Base-by-base conservation (phyloP, 1,284 basidiomycete species). In the Cutaneotrichosporon sp. region DNA sequence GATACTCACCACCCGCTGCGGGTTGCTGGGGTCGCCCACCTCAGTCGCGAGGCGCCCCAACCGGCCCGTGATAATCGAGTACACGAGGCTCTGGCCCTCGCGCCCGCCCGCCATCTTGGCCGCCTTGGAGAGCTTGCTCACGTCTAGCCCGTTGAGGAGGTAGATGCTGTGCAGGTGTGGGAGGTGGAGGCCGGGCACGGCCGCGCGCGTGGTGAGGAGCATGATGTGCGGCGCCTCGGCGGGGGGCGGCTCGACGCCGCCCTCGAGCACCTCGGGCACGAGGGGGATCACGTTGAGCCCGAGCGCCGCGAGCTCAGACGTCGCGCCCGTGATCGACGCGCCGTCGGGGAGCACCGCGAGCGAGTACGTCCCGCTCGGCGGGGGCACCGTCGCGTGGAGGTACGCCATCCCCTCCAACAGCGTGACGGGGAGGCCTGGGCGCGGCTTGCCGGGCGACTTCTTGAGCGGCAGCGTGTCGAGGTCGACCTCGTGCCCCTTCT, bases 171-270 rank as follows among this genome's bases (percentile, higher is more conserved):
- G 69, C 13, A 75, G 60, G 14, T 60, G 25, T 0, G 65, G 60
- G 1, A 75, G 60, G 58, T 75, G 71, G 16, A 75, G 51, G 1
- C 73, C 73, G 1, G 72, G 58, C 3, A 73, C 57, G 9, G 65
- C 60, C 1, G 68, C 65, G 34, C 73, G 59, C 18, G 58, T 59
- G 2, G 68, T 56, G 9, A 73, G 36, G 8, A 73, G 56, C 14
- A 69, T 50, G 6, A 67, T 66, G 46, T 63, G 31, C 16, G 38
- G 29, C 1, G 29, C 55, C 47, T 61, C 47, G 5, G 31, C 24
- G 3, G 60, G 43, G 1, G 22, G 36, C 25, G 59, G 45, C 34
- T 60, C 31, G 29, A 64, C 22, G 13, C 61, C 63, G 10, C 65
- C 43, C 4, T 61, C 60, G 8, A 74, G 34, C 6, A 62, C 49